Evolutionary conservation across 441 rosid genomes (phyloP), one percentile per base, ranked within the genome.

Genomic region (Iberis amara): DNA sequence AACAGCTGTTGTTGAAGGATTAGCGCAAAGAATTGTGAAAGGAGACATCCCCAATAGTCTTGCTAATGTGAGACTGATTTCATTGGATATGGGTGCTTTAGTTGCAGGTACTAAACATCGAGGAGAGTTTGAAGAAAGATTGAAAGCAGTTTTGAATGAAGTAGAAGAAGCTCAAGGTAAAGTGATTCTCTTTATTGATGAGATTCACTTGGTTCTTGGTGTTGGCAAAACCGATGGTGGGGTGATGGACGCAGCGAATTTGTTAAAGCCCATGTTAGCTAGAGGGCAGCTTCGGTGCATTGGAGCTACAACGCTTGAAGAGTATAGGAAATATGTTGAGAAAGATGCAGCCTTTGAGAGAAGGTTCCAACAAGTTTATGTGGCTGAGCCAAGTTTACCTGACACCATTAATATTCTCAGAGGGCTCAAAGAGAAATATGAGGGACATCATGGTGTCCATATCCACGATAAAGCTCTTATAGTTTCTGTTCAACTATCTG

Each of bases 371-470:
- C 6, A 28, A 6, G 31, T 28, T 5, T 28, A 28, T 28, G 31
- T 28, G 1, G 31, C 4, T 28, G 6, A 28, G 7, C 31, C 31
- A 3, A 28, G 2, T 1, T 6, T 28, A 1, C 7, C 4, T 3
- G 31, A 28, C 31, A 28, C 31, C 31, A 28, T 28, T 28, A 85
- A 78, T 77, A 87, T 90, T 31, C 92, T 86, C 9, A 74, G 98
- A 65, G 98, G 98, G n/a, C 75, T 90, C 65, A 90, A 87, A 39
- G 98, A 90, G 78, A 90, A 55, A 39, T 90, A 85, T 7, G 98
- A 87, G 59, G 98, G 96, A 15, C 98, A 90, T 59, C 98, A 90
- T 64, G 96, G 96, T 75, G 96, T 85, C 9, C 68, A 86, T 3
- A 90, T 87, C 52, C 81, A 76, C 14, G 98, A 90, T 33, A 76